Evolutionary conservation across 495 filamentous ascomycete genomes (phyloP).

Genomic region (Neurospora terricola): DNA sequence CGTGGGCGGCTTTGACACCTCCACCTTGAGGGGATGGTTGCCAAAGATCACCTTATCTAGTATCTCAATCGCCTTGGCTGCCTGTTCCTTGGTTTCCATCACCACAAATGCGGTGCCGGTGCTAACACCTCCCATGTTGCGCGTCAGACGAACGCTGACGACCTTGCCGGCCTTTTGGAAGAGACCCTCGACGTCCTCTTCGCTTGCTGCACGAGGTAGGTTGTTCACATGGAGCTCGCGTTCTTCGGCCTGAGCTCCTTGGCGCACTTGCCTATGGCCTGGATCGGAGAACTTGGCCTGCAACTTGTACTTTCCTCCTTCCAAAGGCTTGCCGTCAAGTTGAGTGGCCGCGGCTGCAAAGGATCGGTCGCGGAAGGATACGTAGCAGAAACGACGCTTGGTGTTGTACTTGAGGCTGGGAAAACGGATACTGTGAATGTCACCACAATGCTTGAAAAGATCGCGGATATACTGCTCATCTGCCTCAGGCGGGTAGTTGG

Average conservation of each 20-base stretch:
- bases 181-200: slow-evolving; percentile 55
- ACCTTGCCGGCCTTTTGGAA: slow-evolving; percentile 71
- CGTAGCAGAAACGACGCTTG: slow-evolving; percentile 85
- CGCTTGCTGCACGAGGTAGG: slow-evolving; percentile 53
- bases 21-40: slow-evolving; percentile 60
- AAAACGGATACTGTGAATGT: slow-evolving; percentile 77
- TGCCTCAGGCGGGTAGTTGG: slow-evolving; percentile 80
- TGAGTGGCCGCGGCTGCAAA: slow-evolving; percentile 57
- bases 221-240: slow-evolving; percentile 80
- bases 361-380: slow-evolving; percentile 63
- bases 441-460: slow-evolving; percentile 67
- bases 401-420: slow-evolving; percentile 84
- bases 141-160: slow-evolving; percentile 52
- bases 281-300: slow-evolving; percentile 79
- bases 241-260: slow-evolving; percentile 73
- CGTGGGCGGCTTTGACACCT: slow-evolving; percentile 39
- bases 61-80: slow-evolving; percentile 51
- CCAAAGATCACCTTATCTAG: slow-evolving; percentile 63
- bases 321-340: slow-evolving; percentile 58
- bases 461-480: slow-evolving; percentile 71
- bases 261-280: slow-evolving; percentile 60
- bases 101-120: slow-evolving; percentile 70
- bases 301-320: slow-evolving; percentile 51
- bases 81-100: slow-evolving; percentile 65
- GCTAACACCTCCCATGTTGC: slow-evolving; percentile 51